Conservation (phyloP, 2,329 filamentous ascomycete genomes). For the Simplicillium sp. region DNA sequence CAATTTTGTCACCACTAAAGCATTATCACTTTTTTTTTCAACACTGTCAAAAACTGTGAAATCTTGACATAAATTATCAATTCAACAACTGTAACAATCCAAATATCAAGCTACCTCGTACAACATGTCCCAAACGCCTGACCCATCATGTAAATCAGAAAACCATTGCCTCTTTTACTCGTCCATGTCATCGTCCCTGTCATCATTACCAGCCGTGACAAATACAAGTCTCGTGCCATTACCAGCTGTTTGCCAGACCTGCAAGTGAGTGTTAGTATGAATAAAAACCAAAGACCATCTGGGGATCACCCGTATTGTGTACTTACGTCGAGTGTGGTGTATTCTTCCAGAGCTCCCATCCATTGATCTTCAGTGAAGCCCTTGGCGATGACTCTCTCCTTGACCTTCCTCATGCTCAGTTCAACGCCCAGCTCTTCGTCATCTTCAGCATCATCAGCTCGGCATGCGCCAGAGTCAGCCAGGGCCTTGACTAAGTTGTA, state of each 20-base stretch:
- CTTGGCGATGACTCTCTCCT: conserved; percentile 88
- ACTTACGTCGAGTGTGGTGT: conserved; percentile 82
- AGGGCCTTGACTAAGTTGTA: conserved; percentile 89
- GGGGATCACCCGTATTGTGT: conserved; percentile 3
- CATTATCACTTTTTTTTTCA: conserved; percentile 1
- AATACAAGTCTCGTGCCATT: conserved; percentile 64
- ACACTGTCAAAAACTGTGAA: too few species aligned
- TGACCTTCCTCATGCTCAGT: conserved; percentile 77
- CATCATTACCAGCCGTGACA: conserved; percentile 48
- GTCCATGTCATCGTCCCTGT: conserved; percentile 27
- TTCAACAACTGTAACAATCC: too few species aligned
- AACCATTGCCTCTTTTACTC: background rate
- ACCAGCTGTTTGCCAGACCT: conserved; percentile 73
- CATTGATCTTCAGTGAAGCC: conserved; percentile 96
- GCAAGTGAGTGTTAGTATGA: conserved; percentile 24
- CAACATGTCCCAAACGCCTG: too few species aligned
- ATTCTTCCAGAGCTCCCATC: conserved; percentile 77
- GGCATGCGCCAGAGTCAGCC: conserved; percentile 77
- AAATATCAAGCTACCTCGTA: too few species aligned
- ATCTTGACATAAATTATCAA: too few species aligned
- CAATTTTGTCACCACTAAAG: background rate
- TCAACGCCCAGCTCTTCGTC: conserved; percentile 46
- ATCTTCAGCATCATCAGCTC: conserved; percentile 55
- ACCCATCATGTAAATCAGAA: background rate
- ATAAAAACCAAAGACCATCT: background rate